Conservation (phyloP, 75 land plant species). For the Chamaecyparis obtusa region DNA sequence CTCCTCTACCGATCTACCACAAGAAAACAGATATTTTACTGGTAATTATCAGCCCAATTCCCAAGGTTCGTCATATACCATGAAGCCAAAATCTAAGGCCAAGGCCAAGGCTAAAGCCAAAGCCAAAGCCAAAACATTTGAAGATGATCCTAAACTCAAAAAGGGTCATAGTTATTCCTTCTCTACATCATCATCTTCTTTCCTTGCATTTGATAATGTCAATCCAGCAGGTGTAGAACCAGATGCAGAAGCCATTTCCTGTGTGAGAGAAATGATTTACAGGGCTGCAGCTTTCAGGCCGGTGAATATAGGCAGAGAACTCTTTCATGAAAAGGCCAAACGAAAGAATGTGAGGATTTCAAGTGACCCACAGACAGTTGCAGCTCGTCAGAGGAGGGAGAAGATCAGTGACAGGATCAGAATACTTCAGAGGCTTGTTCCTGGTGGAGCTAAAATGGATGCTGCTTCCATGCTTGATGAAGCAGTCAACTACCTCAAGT, state of each 20-base stretch:
- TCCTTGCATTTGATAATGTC: not conserved
- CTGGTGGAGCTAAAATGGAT: constrained; percentile 53
- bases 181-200: no score
- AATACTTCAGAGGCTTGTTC: constrained; percentile 46
- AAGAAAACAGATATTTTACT: not conserved
- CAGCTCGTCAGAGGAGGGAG: constrained; percentile 51
- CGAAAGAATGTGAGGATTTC: constrained; percentile 56
- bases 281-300: constrained; percentile 67
- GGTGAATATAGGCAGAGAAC: constrained; percentile 35
- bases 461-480: constrained; percentile 68
- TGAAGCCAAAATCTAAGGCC: not conserved
- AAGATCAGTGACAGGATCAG: constrained; percentile 48
- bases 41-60: not conserved
- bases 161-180: not conserved
- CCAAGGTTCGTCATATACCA: not conserved
- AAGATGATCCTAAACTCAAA: not conserved
- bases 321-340: constrained; percentile 41
- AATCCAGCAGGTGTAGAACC: constrained; percentile 20
- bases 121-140: not conserved
- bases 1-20: no score
- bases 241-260: constrained; percentile 53
- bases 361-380: constrained; percentile 52
- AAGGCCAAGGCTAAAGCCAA: not conserved
- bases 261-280: constrained; percentile 74
- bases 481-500: constrained; percentile 59